Evolutionary conservation across 345 rosid species (phyloP).

Genomic region (Ceriops tagal): DNA sequence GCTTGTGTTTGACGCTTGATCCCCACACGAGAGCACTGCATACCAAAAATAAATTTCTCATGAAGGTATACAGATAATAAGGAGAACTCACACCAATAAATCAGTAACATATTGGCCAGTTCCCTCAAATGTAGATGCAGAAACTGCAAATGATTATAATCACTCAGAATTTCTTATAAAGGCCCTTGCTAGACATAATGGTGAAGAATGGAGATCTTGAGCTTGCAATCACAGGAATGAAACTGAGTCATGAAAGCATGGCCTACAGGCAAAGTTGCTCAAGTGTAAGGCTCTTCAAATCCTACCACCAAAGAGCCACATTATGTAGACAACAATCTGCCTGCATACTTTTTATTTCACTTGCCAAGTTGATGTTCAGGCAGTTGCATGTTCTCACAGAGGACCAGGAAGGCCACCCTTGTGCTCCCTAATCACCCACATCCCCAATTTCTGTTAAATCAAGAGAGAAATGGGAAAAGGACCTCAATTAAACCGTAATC

Average conservation of each 20-base stretch:
- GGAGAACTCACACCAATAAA: not conserved
- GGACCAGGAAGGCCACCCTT: not conserved
- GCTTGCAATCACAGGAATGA: not conserved
- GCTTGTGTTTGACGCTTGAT: slow-evolving; percentile 95
- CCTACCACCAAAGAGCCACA: not conserved
- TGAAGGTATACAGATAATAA: not conserved
- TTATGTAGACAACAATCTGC: not conserved
- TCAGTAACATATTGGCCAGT: not conserved
- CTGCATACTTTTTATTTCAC: no score
- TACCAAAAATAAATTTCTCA: not conserved
- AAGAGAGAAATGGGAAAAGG: not conserved
- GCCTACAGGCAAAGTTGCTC: no score
- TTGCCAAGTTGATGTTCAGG: not conserved
- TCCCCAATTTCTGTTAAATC: not conserved
- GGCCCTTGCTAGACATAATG: not conserved
- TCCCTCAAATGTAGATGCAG: not conserved
- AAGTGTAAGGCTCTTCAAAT: no score
- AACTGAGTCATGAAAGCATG: not conserved
- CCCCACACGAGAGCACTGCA: slow-evolving; percentile 97
- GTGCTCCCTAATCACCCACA: not conserved
- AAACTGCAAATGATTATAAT: not conserved
- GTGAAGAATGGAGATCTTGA: not conserved
- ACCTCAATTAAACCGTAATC: no score
- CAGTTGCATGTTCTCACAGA: not conserved
- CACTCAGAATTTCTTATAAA: not conserved